Evolutionary conservation across 495 filamentous ascomycete genomes (phyloP), one percentile per base, ranked within the genome.

Genomic region (Lophiotrema nucula): DNA sequence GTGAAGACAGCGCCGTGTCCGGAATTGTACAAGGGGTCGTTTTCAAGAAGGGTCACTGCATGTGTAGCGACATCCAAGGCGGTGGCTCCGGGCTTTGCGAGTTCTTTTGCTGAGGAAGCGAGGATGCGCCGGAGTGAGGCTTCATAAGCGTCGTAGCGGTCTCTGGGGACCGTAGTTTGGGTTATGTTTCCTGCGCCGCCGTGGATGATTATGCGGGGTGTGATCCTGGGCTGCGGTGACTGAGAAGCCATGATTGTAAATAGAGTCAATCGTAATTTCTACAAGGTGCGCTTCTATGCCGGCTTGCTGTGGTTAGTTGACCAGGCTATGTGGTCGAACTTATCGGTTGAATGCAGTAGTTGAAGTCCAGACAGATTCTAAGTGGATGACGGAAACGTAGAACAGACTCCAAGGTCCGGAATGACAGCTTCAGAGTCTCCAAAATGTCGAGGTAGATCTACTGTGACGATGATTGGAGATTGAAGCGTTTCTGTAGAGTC

Each of bases 1-100:
- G 89, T 95, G 70, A 95, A 96, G 15, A 95, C 90, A 46, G 89
- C 88, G 59, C 91, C 91, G 48, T 85, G 85, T 37, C 86, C 91
- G 55, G 83, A 82, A 74, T 96, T 96, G 79, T 92, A 96, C 11
- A 95, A 83, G 4, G 83, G 80, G 66, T 90, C 81, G 65, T 95
- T 77, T 76, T 96, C 91, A 41, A 96, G 82, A 19, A 85, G 75
- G 4, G 77, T 76, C 28, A 95, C 89, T 56, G 90, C 91, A 65
- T 85, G 79, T 8, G 86, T 86, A 10, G 88, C 88, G 4, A 86
- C 81, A 31, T 88, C 82, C 37, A 96, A 77, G 6, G 90, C 86
- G 12, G 77, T 72, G 26, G 70, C 66, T 21, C 45, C 56, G 2
- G 60, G 67, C 13, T 55, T 60, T 6, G 69, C 52, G 6, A 87